Base-by-base conservation (phyloP, 164 flowering plant species). In the Nymphaea colorata region DNA sequence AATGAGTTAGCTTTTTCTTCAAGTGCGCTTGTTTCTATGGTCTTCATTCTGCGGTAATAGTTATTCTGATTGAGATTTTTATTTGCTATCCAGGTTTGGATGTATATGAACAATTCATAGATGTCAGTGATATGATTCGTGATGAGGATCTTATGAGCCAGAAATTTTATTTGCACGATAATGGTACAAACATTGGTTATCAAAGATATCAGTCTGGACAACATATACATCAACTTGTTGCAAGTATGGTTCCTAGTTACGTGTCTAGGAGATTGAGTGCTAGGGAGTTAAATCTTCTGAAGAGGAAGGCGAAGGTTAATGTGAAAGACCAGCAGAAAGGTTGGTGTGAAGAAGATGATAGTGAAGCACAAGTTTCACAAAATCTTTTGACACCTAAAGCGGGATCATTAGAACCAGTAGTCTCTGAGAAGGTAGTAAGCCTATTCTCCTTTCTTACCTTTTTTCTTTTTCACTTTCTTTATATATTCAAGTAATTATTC, bases 91-190 rank as follows among this genome's bases (percentile, higher is more conserved):
- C 87, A 93, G 98, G 99, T 69, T 77, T 92, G 77, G 98, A 92
- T 81, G 78, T 87, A 18, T 94, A 94, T 74, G 99, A 94, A 82
- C 90, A 87, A 80, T 95, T 95, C 74, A 90, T 95, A 94, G 99
- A 95, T 85, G 90, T 95, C 68, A 90, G 75, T 84, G 99, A 95
- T 70, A 78, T 95, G 88, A 90, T 95, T 67, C 84, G 79, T 74
- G 99, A 95, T 78, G 99, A 95, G 71, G 99, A 95, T 75, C 97
- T 94, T 70, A 75, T 85, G 59, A 80, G 74, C 67, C 84, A 83
- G 42, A 90, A 79, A 69, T 67, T 68, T 51, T 71, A 78, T 59
- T 70, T 80, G 16, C 80, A 82, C 73, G 87, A 75, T 57, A 86
- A 84, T 84, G 95, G 86, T 59, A 62, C 71, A 62, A 75, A 69